Evolutionary conservation across 2,329 filamentous ascomycete species (phyloP).

Genomic region (Calonectria ilicicola): DNA sequence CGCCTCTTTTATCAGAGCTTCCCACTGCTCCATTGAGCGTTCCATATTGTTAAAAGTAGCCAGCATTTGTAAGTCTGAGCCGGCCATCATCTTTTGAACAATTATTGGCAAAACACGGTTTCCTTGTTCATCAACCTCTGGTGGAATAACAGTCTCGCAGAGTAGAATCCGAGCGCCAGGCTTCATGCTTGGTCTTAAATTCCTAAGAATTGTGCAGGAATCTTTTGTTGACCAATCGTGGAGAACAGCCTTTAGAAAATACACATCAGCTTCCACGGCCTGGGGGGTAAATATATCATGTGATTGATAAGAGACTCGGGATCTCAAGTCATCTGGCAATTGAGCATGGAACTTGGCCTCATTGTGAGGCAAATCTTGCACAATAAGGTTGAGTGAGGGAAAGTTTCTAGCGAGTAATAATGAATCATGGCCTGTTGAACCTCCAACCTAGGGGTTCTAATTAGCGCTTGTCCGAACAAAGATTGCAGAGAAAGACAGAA

Average conservation of each 20-base stretch:
- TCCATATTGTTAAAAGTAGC: neutral
- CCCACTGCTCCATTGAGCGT: neutral
- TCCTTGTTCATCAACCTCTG: conserved; percentile 38
- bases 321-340: neutral
- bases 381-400: conserved; percentile 54
- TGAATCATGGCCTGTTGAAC: conserved; percentile 40
- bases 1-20: neutral
- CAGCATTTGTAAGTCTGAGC: conserved; percentile 57
- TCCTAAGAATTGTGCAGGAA: conserved; percentile 50
- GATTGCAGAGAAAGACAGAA: too few species aligned
- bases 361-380: conserved; percentile 61
- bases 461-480: neutral
- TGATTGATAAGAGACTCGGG: conserved; percentile 49
- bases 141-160: conserved; percentile 45
- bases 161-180: neutral
- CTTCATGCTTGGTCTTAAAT: neutral
- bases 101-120: conserved; percentile 1
- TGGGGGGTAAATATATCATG: conserved; percentile 56
- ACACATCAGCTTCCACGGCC: conserved; percentile 57
- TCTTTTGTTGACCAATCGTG: conserved; percentile 67
- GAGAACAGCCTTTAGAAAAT: conserved; percentile 65
- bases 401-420: conserved; percentile 37
- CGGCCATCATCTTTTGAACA: conserved; percentile 11
- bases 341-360: conserved; percentile 32
- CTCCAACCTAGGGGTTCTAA: conserved; percentile 37